Base-by-base conservation (phyloP, 2,329 filamentous ascomycete genomes). In the Monosporascus sp. region DNA sequence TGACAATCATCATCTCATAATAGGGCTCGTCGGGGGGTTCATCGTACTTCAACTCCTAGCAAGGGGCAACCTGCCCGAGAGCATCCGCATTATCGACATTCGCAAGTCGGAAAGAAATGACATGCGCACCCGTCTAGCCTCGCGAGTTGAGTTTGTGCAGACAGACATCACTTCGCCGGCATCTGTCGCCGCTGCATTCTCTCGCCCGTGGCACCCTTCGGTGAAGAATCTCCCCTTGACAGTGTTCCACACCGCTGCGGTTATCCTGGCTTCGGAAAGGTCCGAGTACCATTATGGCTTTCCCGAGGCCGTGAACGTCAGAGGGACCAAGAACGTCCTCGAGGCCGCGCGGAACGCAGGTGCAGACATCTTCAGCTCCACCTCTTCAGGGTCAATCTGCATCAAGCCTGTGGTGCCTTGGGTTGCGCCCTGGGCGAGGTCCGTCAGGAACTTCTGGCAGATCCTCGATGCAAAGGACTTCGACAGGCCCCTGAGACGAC, bases 201-300 rank as follows among this genome's bases (percentile, higher is more conserved):
- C 67, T 6, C 66, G 68, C 22, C 69, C 74, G 5, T 84, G 81
- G 80, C 68, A 72, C 2, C 48, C 63, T 2, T 63, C 64, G 1
- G 68, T 74, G 5, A 68, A 73, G 5, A 47, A 64, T 5, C 68
- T 76, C 3, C 79, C 80, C 1, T 65, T 84, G 24, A 82, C 79
- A 1, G 79, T 84, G 15, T 81, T 79, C 60, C 80, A 84, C 66
- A 82, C 76, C 1, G 80, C 79, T 2, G 80, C 80, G 1, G 70
- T 75, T 5, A 82, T 84, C 54, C 70, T 78, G 11, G 73, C 78
- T 0, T 72, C 70, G 17, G 79, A 83, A 52, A 74, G 80, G 7
- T 70, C 72, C 49, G 60, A 63, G 46, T 64, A 70, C 35, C 68
- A 77, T 35, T 79, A 82, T 56, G 63, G 69, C 24, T 72, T 74